Conservation (phyloP, 2,329 filamentous ascomycete genomes). For the Cryphonectria naterciae region DNA sequence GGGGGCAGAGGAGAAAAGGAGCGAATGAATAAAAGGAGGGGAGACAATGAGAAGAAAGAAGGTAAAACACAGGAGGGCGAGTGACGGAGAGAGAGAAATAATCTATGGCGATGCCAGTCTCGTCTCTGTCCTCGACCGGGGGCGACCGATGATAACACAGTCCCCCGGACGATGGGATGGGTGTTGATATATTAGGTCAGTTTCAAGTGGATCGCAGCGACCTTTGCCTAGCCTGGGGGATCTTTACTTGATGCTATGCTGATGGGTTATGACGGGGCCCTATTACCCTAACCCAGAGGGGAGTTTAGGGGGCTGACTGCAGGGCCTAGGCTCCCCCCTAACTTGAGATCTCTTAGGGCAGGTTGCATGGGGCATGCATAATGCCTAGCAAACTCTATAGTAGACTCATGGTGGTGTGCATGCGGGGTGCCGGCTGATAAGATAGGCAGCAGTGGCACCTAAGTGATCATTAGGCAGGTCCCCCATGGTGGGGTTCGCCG, state of each 20-base stretch:
- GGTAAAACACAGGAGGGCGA: neutral
- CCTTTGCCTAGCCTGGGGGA: neutral
- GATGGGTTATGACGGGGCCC: neutral
- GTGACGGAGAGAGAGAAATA: neutral
- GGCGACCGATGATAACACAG: neutral
- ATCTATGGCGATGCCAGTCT: neutral
- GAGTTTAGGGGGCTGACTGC: conserved; percentile 13
- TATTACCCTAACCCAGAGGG: conserved; percentile 6
- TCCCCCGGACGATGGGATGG: neutral
- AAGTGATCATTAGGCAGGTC: conserved; percentile 8
- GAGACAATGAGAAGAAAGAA: neutral
- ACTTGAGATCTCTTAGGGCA: neutral
- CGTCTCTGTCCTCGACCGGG: neutral
- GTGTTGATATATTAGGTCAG: neutral
- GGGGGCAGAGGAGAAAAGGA: too few relatives aligned
- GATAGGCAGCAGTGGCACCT: conserved; percentile 6
- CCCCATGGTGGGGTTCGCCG: conserved; percentile 5
- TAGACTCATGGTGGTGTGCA: neutral
- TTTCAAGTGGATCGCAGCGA: neutral
- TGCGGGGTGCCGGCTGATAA: conserved; percentile 1
- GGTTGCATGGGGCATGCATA: neutral
- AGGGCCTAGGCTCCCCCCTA: neutral
- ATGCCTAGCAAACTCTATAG: neutral
- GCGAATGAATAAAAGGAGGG: too few relatives aligned
- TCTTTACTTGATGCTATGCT: neutral